A percentile compares a stretch with the other conserved stretches of the same genome.
Evolutionary conservation across 805 yeast species (phyloP).

Genomic region (Nakazawaea populi): DNA sequence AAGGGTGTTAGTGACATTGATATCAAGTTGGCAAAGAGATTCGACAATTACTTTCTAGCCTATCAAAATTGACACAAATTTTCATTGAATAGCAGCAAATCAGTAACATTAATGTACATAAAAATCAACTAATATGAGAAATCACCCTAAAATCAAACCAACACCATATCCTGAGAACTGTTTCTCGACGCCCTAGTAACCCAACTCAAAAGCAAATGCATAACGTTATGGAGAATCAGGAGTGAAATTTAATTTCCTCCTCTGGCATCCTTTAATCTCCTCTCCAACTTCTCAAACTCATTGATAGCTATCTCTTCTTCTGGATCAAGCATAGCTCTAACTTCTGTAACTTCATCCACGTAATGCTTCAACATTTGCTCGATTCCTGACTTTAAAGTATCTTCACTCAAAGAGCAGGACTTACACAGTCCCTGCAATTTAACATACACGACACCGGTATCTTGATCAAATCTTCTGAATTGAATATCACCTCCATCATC

Average conservation of each 20-base stretch:
- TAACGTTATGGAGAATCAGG: not conserved
- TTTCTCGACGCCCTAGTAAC: not conserved
- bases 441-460: slow-evolving; percentile 51
- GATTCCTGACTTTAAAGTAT: slow-evolving; percentile 62
- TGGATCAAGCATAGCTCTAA: slow-evolving; percentile 33
- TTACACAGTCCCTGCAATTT: slow-evolving; percentile 66
- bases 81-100: too few species aligned
- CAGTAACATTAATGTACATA: too few species aligned
- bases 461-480: slow-evolving; percentile 52
- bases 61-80: not conserved
- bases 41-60: slow-evolving; percentile 28
- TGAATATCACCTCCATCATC: slow-evolving; percentile 76
- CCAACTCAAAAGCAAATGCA: not conserved
- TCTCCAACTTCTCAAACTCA: slow-evolving; percentile 83
- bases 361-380: slow-evolving; percentile 68
- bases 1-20: slow-evolving; percentile 50
- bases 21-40: slow-evolving; percentile 46
- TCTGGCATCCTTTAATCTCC: slow-evolving; percentile 30
- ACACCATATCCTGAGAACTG: not conserved
- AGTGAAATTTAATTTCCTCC: not conserved
- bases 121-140: too few species aligned
- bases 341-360: slow-evolving; percentile 60
- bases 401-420: slow-evolving; percentile 63
- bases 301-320: slow-evolving; percentile 57
- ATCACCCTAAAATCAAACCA: not conserved